Base-by-base conservation (phyloP, 75 land plant genomes). In the Chamaecyparis obtusa region DNA sequence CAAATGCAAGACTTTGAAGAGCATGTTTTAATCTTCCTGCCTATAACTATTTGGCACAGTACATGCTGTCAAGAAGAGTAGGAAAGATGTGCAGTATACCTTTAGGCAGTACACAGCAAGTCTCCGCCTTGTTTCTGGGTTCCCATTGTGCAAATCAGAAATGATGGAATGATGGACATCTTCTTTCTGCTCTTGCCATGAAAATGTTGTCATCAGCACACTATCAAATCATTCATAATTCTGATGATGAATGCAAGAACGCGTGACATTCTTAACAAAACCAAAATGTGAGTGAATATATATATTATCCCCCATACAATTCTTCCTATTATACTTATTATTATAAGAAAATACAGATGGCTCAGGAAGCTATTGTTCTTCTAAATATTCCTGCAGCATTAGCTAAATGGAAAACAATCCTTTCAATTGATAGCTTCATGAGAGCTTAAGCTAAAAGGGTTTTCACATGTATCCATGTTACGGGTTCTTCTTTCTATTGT, bases 111-210 rank as follows among this genome's bases (percentile, higher is more conserved):
- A 98, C 13, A 98, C 99, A 88, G 99, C 99, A 90, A 98, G 92
- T 11, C 99, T 93, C 89, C 99, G 93, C 60, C 99, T 92, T 64
- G 99, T 98, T 89, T 98, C 99, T 33, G 99, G 87, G 87, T 96
- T 95, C 36, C 99, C 99, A 94, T 98, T 98, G 88, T 96, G 97
- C 81, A 98, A 92, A 89, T 98, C 99, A 54, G 99, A 92, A 88
- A 98, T 98, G 72, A 98, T 96, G 89, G 99, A 98, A 89, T 96
- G 99, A 82, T 98, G 99, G 33, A 98, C 99, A 93, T 96, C 99
- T 91, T 98, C 99, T 91, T 98, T 98, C 99, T 98, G 99, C 91
- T 83, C 82, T 64, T 84, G 81, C 82, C 69, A 32, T 48, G 48
- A 79, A 48, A 85, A 55, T 24, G 36, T 30, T 71, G 56, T 56